Conservation (phyloP, 2,329 filamentous ascomycete species). For the Cladosporium velox region DNA sequence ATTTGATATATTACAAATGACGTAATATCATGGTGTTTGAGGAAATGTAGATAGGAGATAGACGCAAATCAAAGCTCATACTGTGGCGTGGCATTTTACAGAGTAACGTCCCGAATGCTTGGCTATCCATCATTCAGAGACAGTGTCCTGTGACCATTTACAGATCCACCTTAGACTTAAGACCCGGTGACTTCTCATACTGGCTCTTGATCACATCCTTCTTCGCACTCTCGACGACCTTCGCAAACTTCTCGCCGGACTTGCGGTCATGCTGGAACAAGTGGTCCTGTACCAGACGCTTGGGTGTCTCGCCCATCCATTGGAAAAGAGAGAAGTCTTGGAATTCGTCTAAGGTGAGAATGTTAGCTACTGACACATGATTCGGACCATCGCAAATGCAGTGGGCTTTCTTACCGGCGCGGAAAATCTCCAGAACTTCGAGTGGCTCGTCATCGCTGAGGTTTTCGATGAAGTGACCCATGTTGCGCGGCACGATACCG, state of each 20-base stretch:
- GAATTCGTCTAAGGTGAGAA: slow-evolving; percentile 57
- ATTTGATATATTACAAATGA: neutral
- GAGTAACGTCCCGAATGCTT: neutral
- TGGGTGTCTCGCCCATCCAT: slow-evolving; percentile 73
- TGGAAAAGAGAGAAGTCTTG: slow-evolving; percentile 73
- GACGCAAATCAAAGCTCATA: neutral
- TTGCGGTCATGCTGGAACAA: slow-evolving; percentile 64
- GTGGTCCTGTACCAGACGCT: slow-evolving; percentile 64
- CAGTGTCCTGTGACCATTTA: neutral
- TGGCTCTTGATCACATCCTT: slow-evolving; percentile 49
- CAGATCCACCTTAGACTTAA: slow-evolving; percentile 10
- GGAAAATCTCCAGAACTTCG: slow-evolving; percentile 74
- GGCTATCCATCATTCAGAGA: neutral
- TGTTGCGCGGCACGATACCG: slow-evolving; percentile 73
- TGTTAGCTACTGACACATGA: neutral
- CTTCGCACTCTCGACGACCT: slow-evolving; percentile 61
- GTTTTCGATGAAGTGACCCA: slow-evolving; percentile 82
- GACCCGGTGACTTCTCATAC: slow-evolving; percentile 25
- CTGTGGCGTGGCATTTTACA: neutral
- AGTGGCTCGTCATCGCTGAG: slow-evolving; percentile 71
- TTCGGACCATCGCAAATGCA: neutral
- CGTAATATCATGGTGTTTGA: neutral
- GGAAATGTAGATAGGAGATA: neutral
- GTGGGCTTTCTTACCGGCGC: slow-evolving; percentile 22
- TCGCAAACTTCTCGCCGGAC: slow-evolving; percentile 63